Evolutionary conservation across 2,329 filamentous ascomycete genomes (phyloP), one percentile per base, ranked within the genome.

Genomic region (Aureobasidium uvarum): DNA sequence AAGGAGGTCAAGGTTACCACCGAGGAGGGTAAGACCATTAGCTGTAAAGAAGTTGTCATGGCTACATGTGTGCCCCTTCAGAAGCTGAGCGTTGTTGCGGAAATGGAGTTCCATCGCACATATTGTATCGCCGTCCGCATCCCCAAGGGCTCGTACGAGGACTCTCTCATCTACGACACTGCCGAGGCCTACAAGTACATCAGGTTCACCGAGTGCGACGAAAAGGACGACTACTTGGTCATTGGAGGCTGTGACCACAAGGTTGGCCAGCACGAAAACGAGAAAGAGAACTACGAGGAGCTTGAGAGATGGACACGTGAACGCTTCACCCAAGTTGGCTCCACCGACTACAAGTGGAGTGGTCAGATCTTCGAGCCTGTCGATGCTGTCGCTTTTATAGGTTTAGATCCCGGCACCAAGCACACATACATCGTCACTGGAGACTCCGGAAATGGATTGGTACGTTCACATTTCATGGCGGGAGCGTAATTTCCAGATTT

Each of bases 181-280:
- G 82, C 80, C 1, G 83, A 85, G 28, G 74, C 72, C 28, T 86
- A 86, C 77, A 83, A 84, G 69, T 86, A 86, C 67, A 73, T 83
- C 2, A 80, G 83, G 1, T 71, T 85, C 13, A 85, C 83, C 0
- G 74, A 72, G 0, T 85, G 83, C 70, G 83, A 86, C 64, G 78
- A 81, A 0, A 73, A 81, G 64, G 73, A 84, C 50, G 83, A 85
- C 68, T 86, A 85, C 71, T 71, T 86, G 56, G 74, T 86, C 5
- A 78, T 85, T 6, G 84, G 84, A 7, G 84, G 84, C 1, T 81
- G 81, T 59, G 84, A 86, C 69, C 84, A 86, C 75, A 83, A 84
- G 70, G 83, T 85, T n/a, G 83, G 84, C 0, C 82, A 85, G 68
- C 79, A 81, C 50, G 74, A 78, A 2, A 75, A 80, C 1, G 71